Evolutionary conservation across 2,329 filamentous ascomycete genomes (phyloP), one percentile per base, ranked within the genome.

Genomic region (Fonsecaea pugnacius): DNA sequence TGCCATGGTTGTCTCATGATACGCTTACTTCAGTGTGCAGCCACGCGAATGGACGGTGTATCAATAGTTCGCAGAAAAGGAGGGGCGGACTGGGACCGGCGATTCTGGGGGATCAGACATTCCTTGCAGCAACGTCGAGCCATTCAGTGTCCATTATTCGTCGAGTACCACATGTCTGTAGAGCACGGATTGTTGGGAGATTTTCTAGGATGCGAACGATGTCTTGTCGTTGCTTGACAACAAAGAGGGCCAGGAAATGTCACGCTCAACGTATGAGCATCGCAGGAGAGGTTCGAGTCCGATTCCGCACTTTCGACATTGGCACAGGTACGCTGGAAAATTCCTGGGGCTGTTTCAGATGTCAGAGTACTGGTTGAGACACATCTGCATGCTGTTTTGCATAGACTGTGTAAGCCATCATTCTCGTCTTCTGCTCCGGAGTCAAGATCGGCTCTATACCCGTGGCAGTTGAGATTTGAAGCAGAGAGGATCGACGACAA

Each of bases 401-500:
- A 27, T 4, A 12, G 18, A 3, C 12, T 21, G 43, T 48, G 43
- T 21, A 48, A 48, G 18, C 43, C 21, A 48, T 48, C 43, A 48
- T 48, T 48, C 43, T 48, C 18, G 21, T 48, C 43, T 48, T 48
- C 6, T 48, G 43, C 43, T 48, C 40, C 40, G 21, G 43, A 48
- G 32, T 32, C 30, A 53, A 53, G 51, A 53, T 53, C 51, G 51
- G 51, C 51, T 33, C 51, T 33, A 32, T 27, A 38, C 9, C 43
- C 10, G 43, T 24, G 18, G 43, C 43, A 48, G 43, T 48, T 21
- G 43, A 48, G 43, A 48, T 48, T 46, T 48, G 43, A 27, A 24
- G 43, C 43, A 48, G 43, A 48, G 18, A 48, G 55, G 55, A 58
- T 58, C 55, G 55, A 48, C 55, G 12, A 33, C 40, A 59, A 50